phyloP scores from a whole-genome alignment of 805 yeast genomes.

The Saccharomycopsis javanensis region DNA sequence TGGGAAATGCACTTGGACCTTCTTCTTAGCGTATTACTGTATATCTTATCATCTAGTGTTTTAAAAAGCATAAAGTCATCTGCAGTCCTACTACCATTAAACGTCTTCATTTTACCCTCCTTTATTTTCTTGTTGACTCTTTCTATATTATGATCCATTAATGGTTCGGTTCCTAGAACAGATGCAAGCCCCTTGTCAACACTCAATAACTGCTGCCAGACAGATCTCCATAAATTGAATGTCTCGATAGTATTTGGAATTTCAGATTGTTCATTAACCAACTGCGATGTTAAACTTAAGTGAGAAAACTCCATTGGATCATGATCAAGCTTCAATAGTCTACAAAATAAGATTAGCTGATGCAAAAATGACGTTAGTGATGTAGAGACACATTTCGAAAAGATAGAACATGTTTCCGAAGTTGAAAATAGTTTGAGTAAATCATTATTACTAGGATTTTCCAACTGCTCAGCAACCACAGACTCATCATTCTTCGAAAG shows the following conservation, averaged over 20 bases:
- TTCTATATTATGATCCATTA: conserved; percentile 2
- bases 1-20: not conserved
- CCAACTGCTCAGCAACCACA: not conserved
- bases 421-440: not conserved
- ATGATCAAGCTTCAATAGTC: conserved; percentile 2
- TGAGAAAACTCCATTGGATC: conserved; percentile 15
- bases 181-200: conserved; percentile 9
- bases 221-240: conserved; percentile 9
- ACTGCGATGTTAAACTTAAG: conserved; percentile 1
- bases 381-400: conserved; percentile 1
- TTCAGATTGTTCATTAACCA: not conserved
- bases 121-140: not conserved
- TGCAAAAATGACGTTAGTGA: conserved; percentile 5
- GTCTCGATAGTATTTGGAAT: not conserved
- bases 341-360: conserved; percentile 7
- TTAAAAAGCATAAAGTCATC: conserved; percentile 4
- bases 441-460: not conserved
- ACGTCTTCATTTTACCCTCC: not conserved
- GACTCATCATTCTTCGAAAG: not conserved
- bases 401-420: not conserved
- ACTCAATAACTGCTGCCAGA: conserved; percentile 9
- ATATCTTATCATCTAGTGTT: conserved; percentile 12
- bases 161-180: conserved; percentile 1
- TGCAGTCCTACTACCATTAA: not conserved
- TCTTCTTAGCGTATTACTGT: conserved; percentile 5